phyloP scores from a whole-genome alignment of 179 eudicot genomes.

The Spinacia oleracea region DNA sequence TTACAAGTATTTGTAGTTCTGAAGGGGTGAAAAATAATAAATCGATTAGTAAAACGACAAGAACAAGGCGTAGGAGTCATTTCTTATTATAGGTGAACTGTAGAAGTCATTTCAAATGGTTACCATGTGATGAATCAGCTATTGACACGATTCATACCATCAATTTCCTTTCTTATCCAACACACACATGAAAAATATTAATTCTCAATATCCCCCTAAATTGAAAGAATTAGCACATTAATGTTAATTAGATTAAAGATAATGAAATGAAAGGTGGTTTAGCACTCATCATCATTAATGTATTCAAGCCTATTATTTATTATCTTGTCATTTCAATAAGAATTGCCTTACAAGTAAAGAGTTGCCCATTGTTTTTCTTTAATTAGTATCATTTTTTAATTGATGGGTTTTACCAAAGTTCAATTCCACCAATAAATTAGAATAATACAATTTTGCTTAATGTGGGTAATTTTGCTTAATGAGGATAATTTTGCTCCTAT shows the following conservation, averaged over 20 bases:
- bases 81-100: background rate
- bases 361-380: background rate
- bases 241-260: background rate
- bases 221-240: constrained; percentile 2
- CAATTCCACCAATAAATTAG: constrained; percentile 8
- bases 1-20: too few species aligned
- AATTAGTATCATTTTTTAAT: constrained; percentile 16
- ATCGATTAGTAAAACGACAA: background rate
- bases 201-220: background rate
- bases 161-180: background rate
- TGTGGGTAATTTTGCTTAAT: constrained; percentile 21
- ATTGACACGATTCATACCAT: background rate
- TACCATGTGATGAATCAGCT: constrained; percentile 2
- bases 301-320: constrained; percentile 5
- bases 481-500: constrained; percentile 1
- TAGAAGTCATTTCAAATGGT: background rate
- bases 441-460: constrained; percentile 15
- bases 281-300: constrained; percentile 17
- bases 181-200: background rate
- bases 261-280: constrained; percentile 9
- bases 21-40: too few species aligned
- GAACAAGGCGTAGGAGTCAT: background rate
- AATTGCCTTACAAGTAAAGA: constrained; percentile 30
- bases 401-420: constrained; percentile 19
- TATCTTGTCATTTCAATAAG: constrained; percentile 10